Evolutionary conservation across 441 rosid genomes (phyloP).

Genomic region (Melastoma candidum): DNA sequence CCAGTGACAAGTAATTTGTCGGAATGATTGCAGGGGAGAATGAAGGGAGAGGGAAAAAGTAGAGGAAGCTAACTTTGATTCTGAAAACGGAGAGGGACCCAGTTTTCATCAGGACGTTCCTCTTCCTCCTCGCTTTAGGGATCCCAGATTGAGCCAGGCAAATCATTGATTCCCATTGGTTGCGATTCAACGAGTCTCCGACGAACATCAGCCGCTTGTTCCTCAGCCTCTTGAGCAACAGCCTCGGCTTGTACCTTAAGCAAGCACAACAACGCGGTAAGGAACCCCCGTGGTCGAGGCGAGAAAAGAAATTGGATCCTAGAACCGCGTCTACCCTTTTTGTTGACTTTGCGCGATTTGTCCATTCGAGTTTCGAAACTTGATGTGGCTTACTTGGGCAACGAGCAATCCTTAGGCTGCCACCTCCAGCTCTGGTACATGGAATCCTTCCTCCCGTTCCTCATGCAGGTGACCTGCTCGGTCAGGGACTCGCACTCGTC

Average conservation of each 20-base stretch:
- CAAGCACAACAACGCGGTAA: not conserved
- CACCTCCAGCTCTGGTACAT: conserved; percentile 78
- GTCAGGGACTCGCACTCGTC: conserved; percentile 78
- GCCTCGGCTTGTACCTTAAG: conserved; percentile 57
- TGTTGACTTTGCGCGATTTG: too few relatives aligned
- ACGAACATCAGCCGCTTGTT: conserved; percentile 97
- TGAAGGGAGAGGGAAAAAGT: too few relatives aligned
- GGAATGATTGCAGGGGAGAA: too few relatives aligned
- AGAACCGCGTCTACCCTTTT: too few relatives aligned
- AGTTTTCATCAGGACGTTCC: conserved; percentile 36
- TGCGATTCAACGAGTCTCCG: conserved; percentile 83
- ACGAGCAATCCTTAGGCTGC: conserved; percentile 73
- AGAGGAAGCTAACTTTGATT: conserved; percentile 35
- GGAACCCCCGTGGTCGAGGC: too few relatives aligned
- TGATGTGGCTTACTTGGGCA: conserved; percentile 44
- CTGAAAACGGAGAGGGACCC: conserved; percentile 60
- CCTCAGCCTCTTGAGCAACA: conserved; percentile 63
- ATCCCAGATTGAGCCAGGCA: conserved; percentile 73
- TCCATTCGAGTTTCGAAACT: too few relatives aligned
- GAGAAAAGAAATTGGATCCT: too few relatives aligned
- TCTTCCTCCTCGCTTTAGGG: conserved; percentile 56
- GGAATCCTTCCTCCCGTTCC: conserved; percentile 81
- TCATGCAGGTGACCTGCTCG: conserved; percentile 72
- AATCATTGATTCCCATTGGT: conserved; percentile 96
- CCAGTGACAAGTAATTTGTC: too few relatives aligned